Evolutionary conservation across 1,139 yeast species (phyloP), one percentile per base, ranked within the genome.

Genomic region (Taphrina betulina): DNA sequence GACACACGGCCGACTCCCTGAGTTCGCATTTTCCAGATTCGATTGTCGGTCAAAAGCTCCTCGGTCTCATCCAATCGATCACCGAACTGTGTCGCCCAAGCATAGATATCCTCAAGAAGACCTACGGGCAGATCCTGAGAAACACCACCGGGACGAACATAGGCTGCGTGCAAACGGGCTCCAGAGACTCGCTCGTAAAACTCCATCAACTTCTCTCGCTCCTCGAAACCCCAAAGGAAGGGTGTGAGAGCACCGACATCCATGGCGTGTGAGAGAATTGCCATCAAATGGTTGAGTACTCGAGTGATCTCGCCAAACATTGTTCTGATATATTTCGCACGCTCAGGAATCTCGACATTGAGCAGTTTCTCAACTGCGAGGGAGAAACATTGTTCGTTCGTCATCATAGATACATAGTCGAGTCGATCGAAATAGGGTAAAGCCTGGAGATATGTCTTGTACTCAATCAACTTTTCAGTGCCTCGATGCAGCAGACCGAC

Each of bases 61-160:
- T 87, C 95, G 61, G 85, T 82, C 72, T 87, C 95, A 71, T 87
- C 95, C 65, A 87, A 73, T 75, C 95, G 82, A 74, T 87, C 95
- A 69, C 95, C 95, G 65, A 87, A 87, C 75, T 87, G 95, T 35
- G 95, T 87, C 58, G 95, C 95, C 95, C 95, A 87, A 92, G 86
- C 86, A 73, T 85, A 87, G 66, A 87, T 87, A 69, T 87, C 95
- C 71, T 87, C 95, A 66, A 87, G 78, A 67, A 87, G 72, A 53
- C 95, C 95, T 34, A 80, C 83, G 26, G 95, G 95, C 64, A 87
- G 73, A 71, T 87, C 95, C 72, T 85, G 95, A 20, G 94, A 74
- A 31, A 87, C 95, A 67, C 95, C 95, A 68, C 95, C 95, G 57
- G 95, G 95, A 74, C 95, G 81, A 60, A 85, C 83, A 66, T 87